Evolutionary conservation across 306 rosid species (phyloP).

Genomic region (Quercus alba): DNA sequence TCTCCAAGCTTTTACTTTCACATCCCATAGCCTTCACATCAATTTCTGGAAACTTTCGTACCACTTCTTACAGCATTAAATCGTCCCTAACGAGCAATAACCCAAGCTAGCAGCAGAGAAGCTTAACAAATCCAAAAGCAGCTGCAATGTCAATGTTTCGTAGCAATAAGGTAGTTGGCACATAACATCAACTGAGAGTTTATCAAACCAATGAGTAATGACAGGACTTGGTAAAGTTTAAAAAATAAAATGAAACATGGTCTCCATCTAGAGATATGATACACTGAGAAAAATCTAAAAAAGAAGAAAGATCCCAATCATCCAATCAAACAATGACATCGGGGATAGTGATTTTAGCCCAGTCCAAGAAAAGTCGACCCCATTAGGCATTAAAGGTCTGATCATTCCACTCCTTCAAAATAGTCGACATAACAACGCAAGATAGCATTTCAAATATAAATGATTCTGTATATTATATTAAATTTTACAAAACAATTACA

Average conservation of each 20-base stretch:
- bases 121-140: slow-evolving; percentile 59
- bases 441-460: neutral
- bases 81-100: slow-evolving; percentile 61
- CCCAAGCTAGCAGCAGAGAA: slow-evolving; percentile 51
- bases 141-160: slow-evolving; percentile 47
- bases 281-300: too few species aligned
- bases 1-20: slow-evolving; percentile 39
- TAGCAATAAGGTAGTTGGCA: slow-evolving; percentile 10
- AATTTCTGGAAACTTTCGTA: slow-evolving; percentile 37
- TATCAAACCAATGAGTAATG: neutral
- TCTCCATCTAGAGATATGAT: neutral
- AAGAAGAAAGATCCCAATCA: too few species aligned
- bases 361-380: neutral
- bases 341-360: too few species aligned
- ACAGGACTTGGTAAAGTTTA: neutral
- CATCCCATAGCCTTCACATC: slow-evolving; percentile 28
- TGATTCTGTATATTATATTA: neutral
- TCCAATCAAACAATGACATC: too few species aligned
- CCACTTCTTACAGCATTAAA: slow-evolving; percentile 48
- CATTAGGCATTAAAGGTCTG: neutral
- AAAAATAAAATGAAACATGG: neutral
- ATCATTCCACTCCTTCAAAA: neutral
- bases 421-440: neutral
- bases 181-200: slow-evolving; percentile 1
- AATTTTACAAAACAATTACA: neutral